Base-by-base conservation (phyloP, 805 yeast genomes). In the Lipomyces yamanashiensis region DNA sequence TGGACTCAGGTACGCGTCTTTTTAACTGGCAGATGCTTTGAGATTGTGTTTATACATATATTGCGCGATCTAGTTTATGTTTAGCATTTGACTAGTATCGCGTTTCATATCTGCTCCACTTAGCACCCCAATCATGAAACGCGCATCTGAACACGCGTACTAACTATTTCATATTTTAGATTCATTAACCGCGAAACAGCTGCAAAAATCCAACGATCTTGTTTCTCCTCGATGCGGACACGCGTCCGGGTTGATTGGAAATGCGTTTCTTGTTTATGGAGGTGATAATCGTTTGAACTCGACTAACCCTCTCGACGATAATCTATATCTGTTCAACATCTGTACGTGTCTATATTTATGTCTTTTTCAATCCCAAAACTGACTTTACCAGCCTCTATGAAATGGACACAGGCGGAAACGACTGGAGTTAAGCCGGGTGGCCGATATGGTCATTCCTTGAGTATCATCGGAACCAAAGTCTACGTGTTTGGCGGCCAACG, bases 191-290 rank as follows among this genome's bases (percentile, higher is more conserved):
- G 69, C 59, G 34, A 45, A 54, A 12, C 54, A 51, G 28, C 15
- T 54, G 8, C 64, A 56, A 28, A 15, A 45, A 19, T 15, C 54
- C 6, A 47, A 47, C 34, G 86, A 89, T 56, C 85, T 90, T 17
- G 97, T 98, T 1, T 93, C 97, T 19, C 97, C 98, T 40, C 86
- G 99, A 71, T 97, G 93, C 7, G 98, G 98, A 2, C 99, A 95
- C 76, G 90, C 97, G 6, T 83, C 96, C 1, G 89, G 92, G 9
- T 81, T 93, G 40, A 87, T 96, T 65, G 99, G 98, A 13, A 93
- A 92, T 73, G 98, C 98, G 0, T 95, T 88, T 72, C 92, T 95
- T 51, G 85, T 95, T 13, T 93, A 90, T 76, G 99, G 98, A 41
- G 99, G 99, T 72, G 99, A 95, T 74, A 95, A 98, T 1, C 83